Percentiles rank a stretch among this genome's conserved stretches.
Conservation (phyloP, 176 grass and related monocot genomes). For the Triticum turgidum region DNA sequence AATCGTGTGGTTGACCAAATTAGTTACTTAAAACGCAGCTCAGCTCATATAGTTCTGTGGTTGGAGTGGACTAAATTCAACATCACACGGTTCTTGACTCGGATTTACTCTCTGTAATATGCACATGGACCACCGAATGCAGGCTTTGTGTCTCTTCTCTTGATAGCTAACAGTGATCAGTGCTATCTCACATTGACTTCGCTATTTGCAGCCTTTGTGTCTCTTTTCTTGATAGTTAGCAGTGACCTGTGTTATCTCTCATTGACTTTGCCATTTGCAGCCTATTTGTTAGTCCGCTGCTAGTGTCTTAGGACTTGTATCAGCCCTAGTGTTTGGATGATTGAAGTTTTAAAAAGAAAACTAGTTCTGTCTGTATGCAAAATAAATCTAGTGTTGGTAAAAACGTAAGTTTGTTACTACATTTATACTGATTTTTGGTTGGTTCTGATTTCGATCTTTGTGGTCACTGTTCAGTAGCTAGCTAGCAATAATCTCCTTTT, state of each 20-base stretch:
- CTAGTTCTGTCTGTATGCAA: neutral
- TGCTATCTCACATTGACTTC: constrained; percentile 1
- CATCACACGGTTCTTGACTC: neutral
- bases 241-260: neutral
- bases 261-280: neutral
- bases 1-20: neutral
- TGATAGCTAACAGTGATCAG: neutral
- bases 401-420: neutral
- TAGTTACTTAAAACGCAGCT: neutral
- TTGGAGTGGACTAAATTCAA: neutral
- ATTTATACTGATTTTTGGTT: neutral
- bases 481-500: neutral
- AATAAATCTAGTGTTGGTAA: neutral
- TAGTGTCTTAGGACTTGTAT: neutral
- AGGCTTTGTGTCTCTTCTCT: neutral
- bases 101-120: neutral
- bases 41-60: neutral
- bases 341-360: neutral
- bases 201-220: neutral
- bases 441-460: neutral
- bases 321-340: neutral
- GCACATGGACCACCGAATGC: neutral
- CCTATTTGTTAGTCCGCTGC: neutral
- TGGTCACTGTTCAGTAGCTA: neutral
- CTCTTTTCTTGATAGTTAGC: neutral